phyloP scores from a whole-genome alignment of 169 alveolate genomes.

The Perkinsus olseni region DNA sequence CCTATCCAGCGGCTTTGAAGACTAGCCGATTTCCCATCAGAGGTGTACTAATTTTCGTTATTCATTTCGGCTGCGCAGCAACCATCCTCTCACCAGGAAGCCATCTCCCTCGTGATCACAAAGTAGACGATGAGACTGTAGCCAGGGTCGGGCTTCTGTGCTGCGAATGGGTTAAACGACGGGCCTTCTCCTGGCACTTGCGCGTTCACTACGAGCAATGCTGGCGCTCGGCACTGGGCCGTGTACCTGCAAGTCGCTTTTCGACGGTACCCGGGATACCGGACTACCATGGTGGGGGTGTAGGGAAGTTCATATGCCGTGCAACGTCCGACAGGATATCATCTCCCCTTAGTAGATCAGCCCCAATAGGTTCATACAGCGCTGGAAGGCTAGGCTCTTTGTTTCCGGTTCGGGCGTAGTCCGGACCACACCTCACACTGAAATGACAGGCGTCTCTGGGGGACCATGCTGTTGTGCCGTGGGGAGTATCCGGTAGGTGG shows the following conservation, averaged over 20 bases:
- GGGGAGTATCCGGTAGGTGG: background rate
- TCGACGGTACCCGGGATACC: background rate
- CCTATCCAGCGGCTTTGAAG: no score
- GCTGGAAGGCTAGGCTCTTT: background rate
- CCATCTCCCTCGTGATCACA: background rate
- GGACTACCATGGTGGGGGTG: background rate
- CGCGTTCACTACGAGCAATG: background rate
- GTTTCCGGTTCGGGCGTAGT: background rate
- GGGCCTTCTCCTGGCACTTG: background rate
- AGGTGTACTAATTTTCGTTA: no score
- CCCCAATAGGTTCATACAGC: background rate
- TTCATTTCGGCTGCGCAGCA: no score
- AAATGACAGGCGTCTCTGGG: background rate
- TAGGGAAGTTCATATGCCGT: background rate
- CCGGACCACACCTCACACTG: background rate
- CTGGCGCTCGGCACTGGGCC: background rate
- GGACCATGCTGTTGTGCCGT: background rate
- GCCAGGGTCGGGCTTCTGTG: background rate
- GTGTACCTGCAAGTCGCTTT: background rate
- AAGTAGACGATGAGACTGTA: background rate
- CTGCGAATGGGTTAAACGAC: background rate
- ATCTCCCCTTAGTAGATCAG: background rate
- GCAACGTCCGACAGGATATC: background rate
- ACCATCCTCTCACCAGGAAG: background rate
- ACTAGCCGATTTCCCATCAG: no score